A percentile compares a stretch with the other conserved stretches of the same genome.
Conservation (phyloP, 305 asterid species). For the Fraxinus albicans region DNA sequence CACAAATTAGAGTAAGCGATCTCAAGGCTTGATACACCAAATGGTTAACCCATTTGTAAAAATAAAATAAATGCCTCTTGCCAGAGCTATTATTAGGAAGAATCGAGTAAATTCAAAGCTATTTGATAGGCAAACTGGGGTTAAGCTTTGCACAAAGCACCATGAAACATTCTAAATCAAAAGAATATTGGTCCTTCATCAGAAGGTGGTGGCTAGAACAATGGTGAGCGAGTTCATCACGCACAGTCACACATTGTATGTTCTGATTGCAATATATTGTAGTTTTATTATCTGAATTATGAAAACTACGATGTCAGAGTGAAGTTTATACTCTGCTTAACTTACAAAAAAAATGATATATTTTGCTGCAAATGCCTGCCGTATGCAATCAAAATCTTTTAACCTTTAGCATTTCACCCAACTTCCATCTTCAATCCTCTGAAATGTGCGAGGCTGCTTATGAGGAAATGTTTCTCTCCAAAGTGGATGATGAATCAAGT, state of each 20-base stretch:
- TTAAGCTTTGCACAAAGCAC: not conserved
- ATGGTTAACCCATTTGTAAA: not conserved
- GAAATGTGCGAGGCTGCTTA: constrained; percentile 59
- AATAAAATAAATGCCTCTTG: constrained; percentile 6
- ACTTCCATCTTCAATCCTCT: constrained; percentile 50
- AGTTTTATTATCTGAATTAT: not conserved
- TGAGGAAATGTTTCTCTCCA: constrained; percentile 71
- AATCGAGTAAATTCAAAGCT: constrained; percentile 48
- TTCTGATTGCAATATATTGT: not conserved
- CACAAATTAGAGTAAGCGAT: not conserved
- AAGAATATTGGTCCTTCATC: not conserved
- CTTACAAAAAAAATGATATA: not conserved
- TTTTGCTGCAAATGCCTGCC: not conserved
- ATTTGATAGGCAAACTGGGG: constrained; percentile 39
- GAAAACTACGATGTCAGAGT: constrained; percentile 21
- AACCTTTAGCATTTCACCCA: constrained; percentile 43
- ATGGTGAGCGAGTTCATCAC: not conserved
- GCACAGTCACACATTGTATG: not conserved
- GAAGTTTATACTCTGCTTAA: not conserved
- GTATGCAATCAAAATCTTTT: not conserved
- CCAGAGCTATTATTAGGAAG: constrained; percentile 50
- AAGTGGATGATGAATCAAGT: constrained; percentile 65
- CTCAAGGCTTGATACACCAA: not conserved
- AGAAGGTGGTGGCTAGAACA: not conserved
- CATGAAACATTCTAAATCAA: not conserved